Evolutionary conservation across 202 grass and related monocot genomes (phyloP).

Genomic region (Panicum virgatum): DNA sequence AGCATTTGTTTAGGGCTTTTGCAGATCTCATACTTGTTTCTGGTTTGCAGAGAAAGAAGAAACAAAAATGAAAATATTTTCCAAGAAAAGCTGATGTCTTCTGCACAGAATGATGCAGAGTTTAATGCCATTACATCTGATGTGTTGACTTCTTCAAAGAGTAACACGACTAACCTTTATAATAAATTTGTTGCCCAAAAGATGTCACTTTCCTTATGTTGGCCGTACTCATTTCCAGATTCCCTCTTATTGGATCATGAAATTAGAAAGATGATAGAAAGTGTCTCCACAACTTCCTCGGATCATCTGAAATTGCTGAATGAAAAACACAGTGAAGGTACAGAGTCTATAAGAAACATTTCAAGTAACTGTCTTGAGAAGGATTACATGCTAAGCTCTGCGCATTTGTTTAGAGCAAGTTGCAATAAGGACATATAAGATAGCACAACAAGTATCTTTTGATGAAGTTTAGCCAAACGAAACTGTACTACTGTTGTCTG

Average conservation of each 20-base stretch:
- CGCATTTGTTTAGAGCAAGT: not conserved
- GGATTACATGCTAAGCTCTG: constrained; percentile 63
- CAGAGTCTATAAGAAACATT: constrained; percentile 52
- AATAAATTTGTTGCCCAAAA: constrained; percentile 23
- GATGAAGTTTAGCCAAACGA: not conserved
- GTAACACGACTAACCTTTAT: constrained; percentile 51
- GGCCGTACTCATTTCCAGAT: constrained; percentile 43
- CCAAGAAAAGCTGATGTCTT: constrained; percentile 43
- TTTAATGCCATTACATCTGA: constrained; percentile 51
- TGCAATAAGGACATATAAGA: not conserved
- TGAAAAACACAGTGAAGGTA: constrained; percentile 43
- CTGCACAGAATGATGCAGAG: constrained; percentile 48
- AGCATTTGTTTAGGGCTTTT: constrained; percentile 24
- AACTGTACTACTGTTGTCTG: not conserved
- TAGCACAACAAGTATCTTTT: not conserved
- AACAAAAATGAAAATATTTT: constrained; percentile 49
- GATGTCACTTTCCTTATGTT: not conserved
- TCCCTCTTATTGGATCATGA: constrained; percentile 53
- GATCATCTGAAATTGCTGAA: constrained; percentile 51
- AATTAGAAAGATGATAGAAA: constrained; percentile 41
- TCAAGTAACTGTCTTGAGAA: constrained; percentile 52
- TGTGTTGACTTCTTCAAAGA: constrained; percentile 51
- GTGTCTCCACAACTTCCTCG: constrained; percentile 20
- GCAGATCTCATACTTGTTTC: constrained; percentile 13
- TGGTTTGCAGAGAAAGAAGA: constrained; percentile 56